Base-by-base conservation (phyloP, 257 asterid genomes). In the Nicotiana knightiana region DNA sequence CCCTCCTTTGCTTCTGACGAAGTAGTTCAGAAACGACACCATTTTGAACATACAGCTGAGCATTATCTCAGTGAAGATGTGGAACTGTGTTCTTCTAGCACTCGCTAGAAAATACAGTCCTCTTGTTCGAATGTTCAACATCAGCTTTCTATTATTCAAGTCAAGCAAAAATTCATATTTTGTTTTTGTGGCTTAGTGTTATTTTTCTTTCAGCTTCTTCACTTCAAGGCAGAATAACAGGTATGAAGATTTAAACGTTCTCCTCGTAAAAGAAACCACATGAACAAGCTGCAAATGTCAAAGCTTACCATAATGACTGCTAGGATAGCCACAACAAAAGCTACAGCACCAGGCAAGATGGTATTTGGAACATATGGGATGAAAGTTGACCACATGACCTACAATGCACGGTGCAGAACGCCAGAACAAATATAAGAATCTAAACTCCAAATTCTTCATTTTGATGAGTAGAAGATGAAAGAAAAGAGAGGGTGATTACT, bases 351-450 rank as follows among this genome's bases (percentile, higher is more conserved):
- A 11, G 99, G 99, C 88, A 96, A 87, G 86, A 93, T 75, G 75
- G 93, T 88, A 81, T 92, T 92, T 58, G 98, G 99, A 81, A 96
- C 91, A 77, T 86, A 92, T 4, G 99, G 98, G 86, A 96, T 84
- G 81, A 96, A 94, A 17, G 99, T 96, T 48, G 99, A 96, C 99
- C 99, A 96, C 97, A 94, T 96, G 83, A 96, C 98, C 98, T 96
- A 86, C 33, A 57, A 76, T 32, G 83, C 85, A 46, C 13, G 26
- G 61, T 13, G 43, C 62, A 73, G 79, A 51, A 4, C 3, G 6
- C 63, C 80, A 75, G 24, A 75, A 51, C 28, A 75, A 75, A 51
- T 51, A 75, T 51, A 75, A 51, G 80, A 51, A 75, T 51, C 26
- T 51, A 75, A 26, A 39, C 4, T 15, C 26, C 16, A 51, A 51